Percentiles rank a stretch among this genome's conserved stretches.
phyloP scores from a whole-genome alignment of 208 protist species.

The Tritrichomonas foetus region DNA sequence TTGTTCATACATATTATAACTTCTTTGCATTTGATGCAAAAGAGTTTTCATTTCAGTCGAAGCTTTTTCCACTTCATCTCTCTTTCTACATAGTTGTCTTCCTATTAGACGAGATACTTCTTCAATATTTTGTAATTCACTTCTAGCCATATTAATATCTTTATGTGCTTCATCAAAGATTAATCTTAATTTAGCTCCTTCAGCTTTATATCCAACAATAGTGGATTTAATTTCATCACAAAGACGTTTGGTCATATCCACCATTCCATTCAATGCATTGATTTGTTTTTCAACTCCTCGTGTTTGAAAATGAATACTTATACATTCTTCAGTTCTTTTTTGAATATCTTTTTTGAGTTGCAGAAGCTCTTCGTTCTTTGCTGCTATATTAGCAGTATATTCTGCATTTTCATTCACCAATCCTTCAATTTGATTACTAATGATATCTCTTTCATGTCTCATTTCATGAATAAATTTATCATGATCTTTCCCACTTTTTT shows the following conservation, averaged over 20 bases:
- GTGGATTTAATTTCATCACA: not conserved
- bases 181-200: not conserved
- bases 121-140: not conserved
- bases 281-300: not conserved
- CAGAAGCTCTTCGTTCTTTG: not conserved
- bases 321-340: not conserved
- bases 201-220: not conserved
- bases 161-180: not conserved
- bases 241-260: not conserved
- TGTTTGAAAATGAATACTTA: not conserved
- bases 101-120: not conserved
- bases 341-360: not conserved
- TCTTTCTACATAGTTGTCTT: too few species aligned
- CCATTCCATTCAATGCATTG: not conserved
- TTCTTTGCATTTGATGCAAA: too few species aligned
- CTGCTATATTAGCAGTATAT: not conserved
- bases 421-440: not conserved
- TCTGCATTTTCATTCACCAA: not conserved
- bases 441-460: not conserved
- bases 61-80: too few species aligned
- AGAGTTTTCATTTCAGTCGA: too few species aligned
- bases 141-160: not conserved
- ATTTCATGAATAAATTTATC: not conserved
- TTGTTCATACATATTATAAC: too few species aligned
- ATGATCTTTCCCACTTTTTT: not conserved